Evolutionary conservation across 805 yeast species (phyloP), one percentile per base, ranked within the genome.

Genomic region (Starmerella bombi): DNA sequence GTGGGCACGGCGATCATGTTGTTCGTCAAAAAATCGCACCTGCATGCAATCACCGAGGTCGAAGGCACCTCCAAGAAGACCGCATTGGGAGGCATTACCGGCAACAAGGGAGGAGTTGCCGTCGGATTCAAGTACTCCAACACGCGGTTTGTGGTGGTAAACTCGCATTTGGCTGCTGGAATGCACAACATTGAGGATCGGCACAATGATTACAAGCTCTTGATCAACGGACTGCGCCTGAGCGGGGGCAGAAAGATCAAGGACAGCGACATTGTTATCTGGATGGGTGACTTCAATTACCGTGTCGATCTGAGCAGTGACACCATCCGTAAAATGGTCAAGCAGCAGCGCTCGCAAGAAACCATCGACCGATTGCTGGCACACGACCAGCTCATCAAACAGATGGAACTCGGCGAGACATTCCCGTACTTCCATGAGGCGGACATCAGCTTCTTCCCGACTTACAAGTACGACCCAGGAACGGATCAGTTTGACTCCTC

Each of bases 231-330:
- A 0, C 68, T 91, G 27, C 66, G 78, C 19, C 86, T 91, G 50
- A 69, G 84, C 0, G 68, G 97, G 39, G 84, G 88, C 42, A 69
- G 76, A 37, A 70, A 68, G n/a, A 70, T 83, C 33, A 70, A 71
- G 48, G 88, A 84, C 53, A 95, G 85, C 58, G 95, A 88, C 54
- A 73, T 75, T 30, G 78, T 84, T 6, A 67, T 91, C 17, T 91
- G 98, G 98, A 61, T 88, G 34, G 99, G 99, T 18, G 99, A 91
- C 57, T 71, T 88, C 58, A 91, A 91, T 57, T 91, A 81, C 59
- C 67, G 98, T 51, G 73, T 88, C 25, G 61, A 59, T 12, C 59
- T 81, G 37, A 65, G 80, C 0, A 83, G 80, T 54, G 94, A 83
- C 22, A 75, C 74, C 36, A 93, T 80, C 6, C 70, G 93, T 48